Base-by-base conservation (phyloP, 495 filamentous ascomycete genomes). In the Thermothielavioides terrestris region DNA sequence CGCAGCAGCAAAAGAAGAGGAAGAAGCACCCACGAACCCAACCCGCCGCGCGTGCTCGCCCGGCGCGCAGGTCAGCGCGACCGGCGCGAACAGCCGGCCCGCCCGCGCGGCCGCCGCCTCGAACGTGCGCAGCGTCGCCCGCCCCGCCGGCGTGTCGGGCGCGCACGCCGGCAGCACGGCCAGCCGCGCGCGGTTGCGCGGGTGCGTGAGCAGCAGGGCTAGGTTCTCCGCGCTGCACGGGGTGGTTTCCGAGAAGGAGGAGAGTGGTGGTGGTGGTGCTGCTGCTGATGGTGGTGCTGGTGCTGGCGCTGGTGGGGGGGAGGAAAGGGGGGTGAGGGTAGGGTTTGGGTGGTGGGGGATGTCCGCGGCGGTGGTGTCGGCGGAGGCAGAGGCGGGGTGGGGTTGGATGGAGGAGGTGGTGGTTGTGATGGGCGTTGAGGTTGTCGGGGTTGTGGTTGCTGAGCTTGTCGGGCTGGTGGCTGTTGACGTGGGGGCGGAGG, bases 81-180 rank as follows among this genome's bases (percentile, higher is more conserved):
- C 47, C 3, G 48, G 42, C 0, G 61, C 52, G 28, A 65, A 61
- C 4, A 46, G 15, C 9, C 62, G 32, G 11, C 57, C 53, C n/a
- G 50, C 49, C 0, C 30, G 32, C 2, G 35, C 11, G 1, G 62
- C 60, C 1, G 62, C 51, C 2, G 37, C 23, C 30, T 49, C 50
- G n/a, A 59, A 53, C 2, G 46, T 48, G 14, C 21, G 27, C 10
- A 58, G 36, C n/a, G 46, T 26, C 12, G 52, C 37, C 15, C 50
- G 59, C 1, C 59, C 62, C 3, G 23, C 36, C 1, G 53, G 46
- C 4, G 49, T 57, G 37, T 61, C 59, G 32, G 56, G 56, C 2
- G 34, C 42, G 49, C 27, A 57, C 39, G 49, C 28, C 14, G 59
- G 49, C 5, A 65, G 34, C 25, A 65, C 46, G 25, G 52, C 55